Percentiles rank a stretch among this genome's conserved stretches.
These are phyloP conservation scores for Herpetomonas tarakana DNA, from an alignment of 208 protist genomes.

Conservation along the genomic window DNA sequence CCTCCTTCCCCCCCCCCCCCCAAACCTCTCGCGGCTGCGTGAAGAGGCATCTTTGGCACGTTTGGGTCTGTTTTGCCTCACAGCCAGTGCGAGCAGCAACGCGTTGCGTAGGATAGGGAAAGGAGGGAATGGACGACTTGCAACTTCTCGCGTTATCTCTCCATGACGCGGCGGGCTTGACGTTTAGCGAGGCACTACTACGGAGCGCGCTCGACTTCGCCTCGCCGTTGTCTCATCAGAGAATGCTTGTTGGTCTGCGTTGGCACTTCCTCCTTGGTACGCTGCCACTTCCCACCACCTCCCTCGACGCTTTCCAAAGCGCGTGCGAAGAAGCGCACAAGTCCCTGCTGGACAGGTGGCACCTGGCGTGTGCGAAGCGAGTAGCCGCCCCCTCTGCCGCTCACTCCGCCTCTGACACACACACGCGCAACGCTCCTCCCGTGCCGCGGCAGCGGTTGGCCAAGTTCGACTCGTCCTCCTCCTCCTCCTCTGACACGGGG, in stretches of 20 bases:
- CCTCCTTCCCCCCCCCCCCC: too few relatives aligned
- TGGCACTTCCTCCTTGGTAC: constrained; percentile 49
- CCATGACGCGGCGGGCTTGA: too few relatives aligned
- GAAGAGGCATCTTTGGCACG: too few relatives aligned
- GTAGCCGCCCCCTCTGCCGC: constrained; percentile 6
- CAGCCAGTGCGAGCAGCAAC: too few relatives aligned
- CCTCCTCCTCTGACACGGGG: neutral
- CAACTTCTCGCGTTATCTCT: too few relatives aligned
- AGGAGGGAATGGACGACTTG: too few relatives aligned
- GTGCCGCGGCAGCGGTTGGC: too few relatives aligned
- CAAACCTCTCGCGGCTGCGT: too few relatives aligned
- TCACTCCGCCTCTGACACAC: constrained; percentile 12
- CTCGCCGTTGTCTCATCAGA: neutral
- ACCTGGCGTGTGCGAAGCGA: neutral
- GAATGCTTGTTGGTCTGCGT: constrained; percentile 30
- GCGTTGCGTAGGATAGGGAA: too few relatives aligned
- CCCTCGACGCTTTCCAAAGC: neutral
- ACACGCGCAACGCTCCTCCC: too few relatives aligned
- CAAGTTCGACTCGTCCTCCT: constrained; percentile 1
- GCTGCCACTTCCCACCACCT: constrained; percentile 11
- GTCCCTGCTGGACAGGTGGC: too few relatives aligned
- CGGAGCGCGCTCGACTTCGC: constrained; percentile 31
- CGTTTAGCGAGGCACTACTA: constrained; percentile 21
- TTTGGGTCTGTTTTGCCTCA: too few relatives aligned
- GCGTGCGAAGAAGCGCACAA: neutral